Evolutionary conservation across 2,329 filamentous ascomycete genomes (phyloP).

Genomic region (Aspergillus terreus): DNA sequence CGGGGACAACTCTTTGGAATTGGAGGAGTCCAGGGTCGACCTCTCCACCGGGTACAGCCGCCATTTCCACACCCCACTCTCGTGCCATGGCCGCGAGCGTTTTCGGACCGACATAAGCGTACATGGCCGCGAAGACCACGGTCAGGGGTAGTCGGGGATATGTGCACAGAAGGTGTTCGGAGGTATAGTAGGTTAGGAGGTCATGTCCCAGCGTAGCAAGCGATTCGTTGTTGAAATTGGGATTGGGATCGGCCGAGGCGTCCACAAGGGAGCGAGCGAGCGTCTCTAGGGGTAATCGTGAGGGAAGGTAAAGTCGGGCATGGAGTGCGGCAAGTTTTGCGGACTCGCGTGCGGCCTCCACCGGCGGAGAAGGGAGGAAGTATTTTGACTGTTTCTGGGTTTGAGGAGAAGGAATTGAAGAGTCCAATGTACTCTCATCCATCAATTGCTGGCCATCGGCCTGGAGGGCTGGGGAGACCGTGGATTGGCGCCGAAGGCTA

Average conservation of each 20-base stretch:
- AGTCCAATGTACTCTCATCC: slow-evolving; percentile 21
- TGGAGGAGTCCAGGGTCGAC: slow-evolving; percentile 90
- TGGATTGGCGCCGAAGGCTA: slow-evolving; percentile 40
- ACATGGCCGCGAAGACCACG: slow-evolving; percentile 82
- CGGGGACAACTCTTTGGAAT: slow-evolving; percentile 56
- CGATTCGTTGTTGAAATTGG: slow-evolving; percentile 82
- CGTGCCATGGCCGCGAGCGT: slow-evolving; percentile 69
- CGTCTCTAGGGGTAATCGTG: slow-evolving; percentile 77
- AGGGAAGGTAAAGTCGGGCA: slow-evolving; percentile 77
- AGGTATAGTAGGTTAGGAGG: slow-evolving; percentile 81
- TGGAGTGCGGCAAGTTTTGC: slow-evolving; percentile 91
- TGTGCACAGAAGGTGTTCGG: slow-evolving; percentile 81
- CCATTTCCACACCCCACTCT: slow-evolving; percentile 89
- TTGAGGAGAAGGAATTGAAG: slow-evolving; percentile 21
- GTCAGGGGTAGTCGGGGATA: slow-evolving; percentile 87
- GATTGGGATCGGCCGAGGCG: slow-evolving; percentile 73
- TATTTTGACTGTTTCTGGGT: slow-evolving; percentile 33
- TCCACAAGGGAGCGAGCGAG: slow-evolving; percentile 84
- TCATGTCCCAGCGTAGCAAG: slow-evolving; percentile 77
- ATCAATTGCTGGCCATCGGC: slow-evolving; percentile 23
- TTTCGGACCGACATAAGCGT: slow-evolving; percentile 74
- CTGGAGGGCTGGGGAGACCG: slow-evolving; percentile 29
- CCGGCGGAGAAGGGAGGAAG: slow-evolving; percentile 67
- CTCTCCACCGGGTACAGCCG: slow-evolving; percentile 81
- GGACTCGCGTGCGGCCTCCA: slow-evolving; percentile 64